A percentile compares a stretch with the other conserved stretches of the same genome.
Conservation (phyloP, 768 basidiomycete species). For the Calvatia gigantea region DNA sequence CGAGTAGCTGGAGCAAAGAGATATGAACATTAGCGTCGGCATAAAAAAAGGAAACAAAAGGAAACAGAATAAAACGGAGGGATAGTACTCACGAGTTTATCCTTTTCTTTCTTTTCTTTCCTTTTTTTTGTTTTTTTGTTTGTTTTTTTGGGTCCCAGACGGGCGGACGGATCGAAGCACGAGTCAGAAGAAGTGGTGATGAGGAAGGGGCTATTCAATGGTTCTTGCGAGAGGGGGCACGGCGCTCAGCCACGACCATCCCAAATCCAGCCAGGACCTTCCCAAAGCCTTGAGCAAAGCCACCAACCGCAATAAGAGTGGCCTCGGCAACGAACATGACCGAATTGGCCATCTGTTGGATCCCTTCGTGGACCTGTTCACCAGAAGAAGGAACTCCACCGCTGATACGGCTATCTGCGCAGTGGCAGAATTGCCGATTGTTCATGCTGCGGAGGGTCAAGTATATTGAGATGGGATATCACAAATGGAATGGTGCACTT, state of each 20-base stretch:
- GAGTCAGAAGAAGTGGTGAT: neutral
- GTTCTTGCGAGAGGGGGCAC: neutral
- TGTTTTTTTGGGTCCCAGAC: neutral
- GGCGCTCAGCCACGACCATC: neutral
- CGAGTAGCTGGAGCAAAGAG: neutral
- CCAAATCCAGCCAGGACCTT: neutral
- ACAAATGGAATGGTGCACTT: neutral
- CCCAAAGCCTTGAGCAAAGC: neutral
- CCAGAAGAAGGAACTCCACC: neutral
- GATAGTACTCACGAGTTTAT: neutral
- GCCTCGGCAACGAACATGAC: neutral
- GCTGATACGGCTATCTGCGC: neutral
- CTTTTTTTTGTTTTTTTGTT: neutral
- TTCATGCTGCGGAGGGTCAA: neutral
- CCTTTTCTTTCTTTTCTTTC: neutral
- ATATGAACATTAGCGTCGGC: neutral
- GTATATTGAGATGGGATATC: neutral
- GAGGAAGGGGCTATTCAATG: neutral
- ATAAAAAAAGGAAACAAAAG: neutral
- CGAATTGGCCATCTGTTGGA: neutral
- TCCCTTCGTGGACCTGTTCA: neutral
- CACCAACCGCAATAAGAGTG: neutral
- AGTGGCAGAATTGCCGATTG: constrained; percentile 2
- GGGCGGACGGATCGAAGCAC: neutral
- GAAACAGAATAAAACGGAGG: neutral